Evolutionary conservation across 2,329 filamentous ascomycete genomes (phyloP).

Genomic region (Xenoacremonium recifei): DNA sequence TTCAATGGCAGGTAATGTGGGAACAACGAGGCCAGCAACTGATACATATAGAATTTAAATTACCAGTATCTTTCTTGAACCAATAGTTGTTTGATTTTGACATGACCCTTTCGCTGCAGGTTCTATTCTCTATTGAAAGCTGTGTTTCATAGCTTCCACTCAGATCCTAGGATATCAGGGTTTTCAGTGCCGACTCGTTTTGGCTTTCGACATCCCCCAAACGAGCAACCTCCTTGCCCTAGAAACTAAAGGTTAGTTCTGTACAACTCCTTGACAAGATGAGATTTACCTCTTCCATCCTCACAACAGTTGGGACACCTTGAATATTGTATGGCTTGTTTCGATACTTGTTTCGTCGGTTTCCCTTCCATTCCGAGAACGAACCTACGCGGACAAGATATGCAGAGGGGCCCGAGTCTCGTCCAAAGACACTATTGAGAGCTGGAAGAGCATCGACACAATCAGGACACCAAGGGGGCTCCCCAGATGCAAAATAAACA

Average conservation of each 20-base stretch:
- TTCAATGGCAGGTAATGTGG: no score
- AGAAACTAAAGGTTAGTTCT: no score
- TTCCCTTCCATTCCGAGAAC: constrained; percentile 22
- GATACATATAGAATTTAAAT: no score
- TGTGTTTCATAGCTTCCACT: no score
- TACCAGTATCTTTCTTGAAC: no score
- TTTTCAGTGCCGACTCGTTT: constrained; percentile 23
- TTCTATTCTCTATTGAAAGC: no score
- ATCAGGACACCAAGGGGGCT: constrained; percentile 30
- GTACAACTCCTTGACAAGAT: not conserved
- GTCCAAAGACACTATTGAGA: constrained; percentile 21
- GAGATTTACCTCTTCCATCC: constrained; percentile 20
- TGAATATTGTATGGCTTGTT: constrained; percentile 23
- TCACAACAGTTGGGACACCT: constrained; percentile 26
- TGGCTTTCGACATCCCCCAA: constrained; percentile 26
- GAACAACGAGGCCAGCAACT: no score
- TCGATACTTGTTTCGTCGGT: constrained; percentile 25
- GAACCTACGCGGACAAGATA: constrained; percentile 26
- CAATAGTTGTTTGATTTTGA: no score
- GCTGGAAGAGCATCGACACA: constrained; percentile 25
- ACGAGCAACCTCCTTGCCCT: constrained; percentile 26
- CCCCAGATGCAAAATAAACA: constrained; percentile 29
- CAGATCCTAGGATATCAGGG: constrained; percentile 17
- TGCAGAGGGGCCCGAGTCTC: constrained; percentile 20
- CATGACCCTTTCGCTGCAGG: no score